A percentile compares a stretch with the other conserved stretches of the same genome.
Conservation (phyloP, 2,329 filamentous ascomycete species). For the Ramularia endophylla region DNA sequence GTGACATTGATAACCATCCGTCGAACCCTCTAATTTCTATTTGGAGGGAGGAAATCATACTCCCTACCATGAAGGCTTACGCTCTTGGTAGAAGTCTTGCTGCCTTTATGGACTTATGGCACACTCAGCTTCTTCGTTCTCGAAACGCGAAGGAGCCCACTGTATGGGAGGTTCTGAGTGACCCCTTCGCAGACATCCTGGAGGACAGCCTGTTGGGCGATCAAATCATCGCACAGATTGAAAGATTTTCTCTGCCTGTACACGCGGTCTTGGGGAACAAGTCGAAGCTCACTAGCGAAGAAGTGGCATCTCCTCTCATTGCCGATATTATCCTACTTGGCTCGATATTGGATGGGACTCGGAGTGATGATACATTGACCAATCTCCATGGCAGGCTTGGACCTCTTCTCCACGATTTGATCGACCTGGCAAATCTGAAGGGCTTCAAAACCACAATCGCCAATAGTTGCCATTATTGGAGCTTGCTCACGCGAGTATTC, state of each 20-base stretch:
- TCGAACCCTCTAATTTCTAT: neutral
- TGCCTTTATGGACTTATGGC: conserved; percentile 27
- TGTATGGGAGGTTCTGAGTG: conserved; percentile 20
- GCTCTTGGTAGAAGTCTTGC: conserved; percentile 23
- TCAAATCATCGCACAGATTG: conserved; percentile 14
- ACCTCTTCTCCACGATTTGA: conserved; percentile 4
- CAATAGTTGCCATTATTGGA: conserved; percentile 14
- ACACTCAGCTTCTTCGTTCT: conserved; percentile 17
- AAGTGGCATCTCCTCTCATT: neutral
- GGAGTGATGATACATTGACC: conserved; percentile 7
- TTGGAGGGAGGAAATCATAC: conserved; percentile 14
- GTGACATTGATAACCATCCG: neutral
- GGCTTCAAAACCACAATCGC: neutral
- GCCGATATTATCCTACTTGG: conserved; percentile 5
- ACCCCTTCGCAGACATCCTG: conserved; percentile 17
- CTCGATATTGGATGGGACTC: conserved; percentile 10
- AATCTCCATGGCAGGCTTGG: conserved; percentile 9
- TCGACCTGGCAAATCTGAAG: conserved; percentile 7
- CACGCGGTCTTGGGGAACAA: neutral
- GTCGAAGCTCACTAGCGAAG: neutral
- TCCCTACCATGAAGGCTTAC: conserved; percentile 29
- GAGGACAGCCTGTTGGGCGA: conserved; percentile 15
- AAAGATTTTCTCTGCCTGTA: conserved; percentile 2
- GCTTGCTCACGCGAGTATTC: conserved; percentile 10
- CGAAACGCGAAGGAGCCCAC: conserved; percentile 1